Evolutionary conservation across 768 basidiomycete genomes (phyloP), one percentile per base, ranked within the genome.

Genomic region (Rhodotorula toruloides): DNA sequence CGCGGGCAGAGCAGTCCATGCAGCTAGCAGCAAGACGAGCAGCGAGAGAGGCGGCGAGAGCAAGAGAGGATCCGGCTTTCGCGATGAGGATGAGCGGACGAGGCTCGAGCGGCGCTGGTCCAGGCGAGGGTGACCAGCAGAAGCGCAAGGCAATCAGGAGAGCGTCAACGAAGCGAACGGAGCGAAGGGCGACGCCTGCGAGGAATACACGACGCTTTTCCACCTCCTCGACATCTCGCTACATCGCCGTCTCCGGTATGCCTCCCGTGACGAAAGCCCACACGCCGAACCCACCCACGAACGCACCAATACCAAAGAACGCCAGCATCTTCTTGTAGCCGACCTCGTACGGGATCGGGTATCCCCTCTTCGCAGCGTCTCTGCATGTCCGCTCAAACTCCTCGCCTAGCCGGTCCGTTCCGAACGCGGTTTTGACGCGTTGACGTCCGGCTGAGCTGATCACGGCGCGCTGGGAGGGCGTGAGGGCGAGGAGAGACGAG

Each of bases 371-470:
- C 25, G 59, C 70, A 29, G 70, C 70, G 29, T 77, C 77, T 3
- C 84, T 82, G 87, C 90, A 88, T 29, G 86, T 84, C 12, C 29
- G 46, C 47, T 74, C 71, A 32, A 75, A 44, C 29, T 63, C 63
- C 39, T 57, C 42, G 11, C 59, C 67, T 19, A 75, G 29, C 11
- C 56, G 58, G 16, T 87, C 84, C 82, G 90, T 85, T 22, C 87
- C 85, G 76, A 97, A 97, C 48, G 83, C 73, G 31, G 79, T 79
- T 58, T 79, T 79, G 22, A 89, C 90, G 14, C 93, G 80, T 48
- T 77, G 73, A 70, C 81, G 83, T 0, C 87, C 87, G 4, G 85
- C 80, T 36, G 73, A 75, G 2, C 81, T 81, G 70, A 97, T 76
- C 14, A 76, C 78, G 31, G 74, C 66, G 36, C 86, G 78, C 50